Evolutionary conservation across 2,329 filamentous ascomycete genomes (phyloP).

Genomic region (Talaromyces sp.): DNA sequence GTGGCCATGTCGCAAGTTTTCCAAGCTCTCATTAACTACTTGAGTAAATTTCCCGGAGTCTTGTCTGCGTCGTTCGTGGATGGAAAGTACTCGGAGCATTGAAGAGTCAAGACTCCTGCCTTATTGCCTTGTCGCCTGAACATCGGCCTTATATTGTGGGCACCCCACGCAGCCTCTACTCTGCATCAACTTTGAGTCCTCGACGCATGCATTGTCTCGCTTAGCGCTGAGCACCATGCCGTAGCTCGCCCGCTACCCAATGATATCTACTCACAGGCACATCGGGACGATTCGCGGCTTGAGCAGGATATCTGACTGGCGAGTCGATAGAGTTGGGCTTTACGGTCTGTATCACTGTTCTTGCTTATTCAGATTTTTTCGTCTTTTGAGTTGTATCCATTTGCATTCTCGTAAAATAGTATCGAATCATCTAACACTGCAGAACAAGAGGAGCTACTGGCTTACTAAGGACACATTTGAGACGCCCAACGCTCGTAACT

Average conservation of each 20-base stretch:
- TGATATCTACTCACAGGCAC: not conserved
- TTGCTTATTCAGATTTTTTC: not conserved
- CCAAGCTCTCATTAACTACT: too few species aligned
- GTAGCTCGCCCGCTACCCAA: not conserved
- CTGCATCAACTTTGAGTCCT: not conserved
- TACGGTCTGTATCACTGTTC: not conserved
- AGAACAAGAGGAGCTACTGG: not conserved
- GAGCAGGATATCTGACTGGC: not conserved
- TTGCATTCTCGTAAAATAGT: not conserved
- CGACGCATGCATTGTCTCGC: not conserved
- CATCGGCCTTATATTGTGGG: not conserved
- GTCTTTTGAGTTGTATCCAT: too few species aligned
- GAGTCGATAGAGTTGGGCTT: not conserved
- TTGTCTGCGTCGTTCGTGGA: too few species aligned
- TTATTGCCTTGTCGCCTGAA: not conserved
- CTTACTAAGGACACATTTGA: not conserved
- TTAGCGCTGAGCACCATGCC: not conserved
- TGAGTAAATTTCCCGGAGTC: too few species aligned
- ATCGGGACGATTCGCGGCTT: not conserved
- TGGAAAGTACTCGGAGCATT: not conserved
- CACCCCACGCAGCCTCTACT: not conserved
- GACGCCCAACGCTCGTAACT: not conserved
- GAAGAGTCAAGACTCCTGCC: not conserved
- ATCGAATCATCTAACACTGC: not conserved
- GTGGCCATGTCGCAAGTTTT: too few species aligned